Conservation (phyloP, 345 rosid species). For the Garcia nutans region DNA sequence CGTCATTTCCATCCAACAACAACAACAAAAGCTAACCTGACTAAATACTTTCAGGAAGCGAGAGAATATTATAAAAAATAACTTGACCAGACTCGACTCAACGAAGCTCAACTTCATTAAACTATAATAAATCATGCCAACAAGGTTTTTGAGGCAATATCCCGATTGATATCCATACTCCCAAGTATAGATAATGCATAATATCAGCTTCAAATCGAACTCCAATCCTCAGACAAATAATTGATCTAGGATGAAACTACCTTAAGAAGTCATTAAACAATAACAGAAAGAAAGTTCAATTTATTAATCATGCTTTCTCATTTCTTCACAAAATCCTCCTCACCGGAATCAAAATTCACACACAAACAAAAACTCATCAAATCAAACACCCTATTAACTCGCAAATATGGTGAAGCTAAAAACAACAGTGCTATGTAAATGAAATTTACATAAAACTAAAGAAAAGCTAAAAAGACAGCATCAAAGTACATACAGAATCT, state of each 20-base stretch:
- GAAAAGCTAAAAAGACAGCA: background rate
- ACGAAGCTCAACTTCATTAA: background rate
- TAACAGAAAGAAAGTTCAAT: background rate
- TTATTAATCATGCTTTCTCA: background rate
- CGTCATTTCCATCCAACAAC: background rate
- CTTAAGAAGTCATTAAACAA: constrained; percentile 7
- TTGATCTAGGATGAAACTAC: background rate
- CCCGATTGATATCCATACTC: background rate
- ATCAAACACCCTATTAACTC: background rate
- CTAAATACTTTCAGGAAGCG: background rate
- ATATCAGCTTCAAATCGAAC: background rate
- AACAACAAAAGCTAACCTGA: background rate
- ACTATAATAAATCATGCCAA: background rate
- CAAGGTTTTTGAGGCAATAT: background rate
- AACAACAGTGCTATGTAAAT: background rate
- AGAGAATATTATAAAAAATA: too few species aligned
- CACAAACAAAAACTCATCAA: background rate
- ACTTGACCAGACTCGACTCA: background rate
- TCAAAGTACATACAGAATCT: background rate
- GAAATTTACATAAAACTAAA: background rate
- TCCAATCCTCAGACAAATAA: background rate
- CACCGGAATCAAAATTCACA: background rate
- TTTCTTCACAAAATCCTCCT: background rate
- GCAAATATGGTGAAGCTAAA: background rate
- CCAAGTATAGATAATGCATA: background rate